Base-by-base conservation (phyloP, 495 filamentous ascomycete species). In the Penicillium fimorum region DNA sequence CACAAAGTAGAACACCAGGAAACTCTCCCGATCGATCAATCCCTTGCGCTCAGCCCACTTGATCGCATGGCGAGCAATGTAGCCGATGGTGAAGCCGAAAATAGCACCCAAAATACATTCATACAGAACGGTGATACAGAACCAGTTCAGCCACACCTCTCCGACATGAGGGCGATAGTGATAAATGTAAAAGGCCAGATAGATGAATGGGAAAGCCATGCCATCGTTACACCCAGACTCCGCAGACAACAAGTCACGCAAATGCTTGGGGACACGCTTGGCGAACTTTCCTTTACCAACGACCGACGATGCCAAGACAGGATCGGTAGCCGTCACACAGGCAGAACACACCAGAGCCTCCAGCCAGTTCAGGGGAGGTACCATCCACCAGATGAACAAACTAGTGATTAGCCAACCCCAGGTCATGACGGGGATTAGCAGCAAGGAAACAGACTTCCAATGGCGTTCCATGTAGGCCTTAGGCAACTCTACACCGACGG, bases 211-310 rank as follows among this genome's bases (percentile, higher is more conserved):
- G 73, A 99, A 99, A 17, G 95, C 94, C 95, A 97, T 97, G 72
- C 95, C 95, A 70, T 99, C 95, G 76, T 99, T 99, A 79, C 95
- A 99, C 24, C 95, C 95, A 1, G 95, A 97, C 71, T 99, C 95
- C 55, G 93, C 93, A 13, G 95, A 97, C 32, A 99, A 80, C 12
- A 99, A 60, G 71, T 99, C 95, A 75, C 95, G 83, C 70, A 99
- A 76, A 84, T 97, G 95, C 75, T 95, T 97, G 18, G 95, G 95
- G 20, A 99, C 91, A 56, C 95, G 83, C 71, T 95, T 96, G 45
- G 95, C 93, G 64, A 99, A 99, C 69, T 97, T 97, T 63, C 95
- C 95, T 74, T 96, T 97, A 67, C 95, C 95, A 41, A 99, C 95
- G 50, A 99, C 95, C 15, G 95, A 97, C 33, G 93, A 96, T 33